Conservation (phyloP, 2,329 filamentous ascomycete species). For the Emericellopsis cladophorae region DNA sequence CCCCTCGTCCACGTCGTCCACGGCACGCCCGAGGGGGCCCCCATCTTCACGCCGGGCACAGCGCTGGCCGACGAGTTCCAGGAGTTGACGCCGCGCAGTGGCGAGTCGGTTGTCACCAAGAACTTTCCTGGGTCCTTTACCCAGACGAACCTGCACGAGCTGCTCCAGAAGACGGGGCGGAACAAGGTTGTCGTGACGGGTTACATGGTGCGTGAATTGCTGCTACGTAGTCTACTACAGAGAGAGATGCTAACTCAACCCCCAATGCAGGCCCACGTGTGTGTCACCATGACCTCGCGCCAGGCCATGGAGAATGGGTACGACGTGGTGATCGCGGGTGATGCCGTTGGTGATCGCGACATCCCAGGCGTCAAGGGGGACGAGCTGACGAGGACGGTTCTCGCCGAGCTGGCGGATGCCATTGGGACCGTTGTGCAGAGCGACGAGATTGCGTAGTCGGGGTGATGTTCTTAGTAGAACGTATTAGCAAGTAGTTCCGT, state of each 20-base stretch:
- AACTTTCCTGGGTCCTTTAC: conserved; percentile 46
- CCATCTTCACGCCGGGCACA: conserved; percentile 53
- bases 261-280: conserved; percentile 42
- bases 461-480: too few species aligned
- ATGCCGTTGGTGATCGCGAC: conserved; percentile 52
- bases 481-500: too few species aligned
- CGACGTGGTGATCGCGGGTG: conserved; percentile 47
- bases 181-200: conserved; percentile 50
- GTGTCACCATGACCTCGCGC: conserved; percentile 50
- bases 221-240: neutral
- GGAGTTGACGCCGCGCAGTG: conserved; percentile 39
- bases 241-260: neutral
- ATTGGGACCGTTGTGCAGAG: conserved; percentile 1
- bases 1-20: conserved; percentile 34
- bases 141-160: conserved; percentile 41
- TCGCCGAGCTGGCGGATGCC: conserved; percentile 49
- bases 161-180: conserved; percentile 30
- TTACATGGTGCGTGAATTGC: conserved; percentile 40
- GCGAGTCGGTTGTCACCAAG: conserved; percentile 47
- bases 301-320: conserved; percentile 48
- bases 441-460: neutral
- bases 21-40: conserved; percentile 43
- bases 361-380: conserved; percentile 48
- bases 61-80: conserved; percentile 46
- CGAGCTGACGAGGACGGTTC: conserved; percentile 33